phyloP scores from a whole-genome alignment of 257 asterid species.

The Rhazya stricta region DNA sequence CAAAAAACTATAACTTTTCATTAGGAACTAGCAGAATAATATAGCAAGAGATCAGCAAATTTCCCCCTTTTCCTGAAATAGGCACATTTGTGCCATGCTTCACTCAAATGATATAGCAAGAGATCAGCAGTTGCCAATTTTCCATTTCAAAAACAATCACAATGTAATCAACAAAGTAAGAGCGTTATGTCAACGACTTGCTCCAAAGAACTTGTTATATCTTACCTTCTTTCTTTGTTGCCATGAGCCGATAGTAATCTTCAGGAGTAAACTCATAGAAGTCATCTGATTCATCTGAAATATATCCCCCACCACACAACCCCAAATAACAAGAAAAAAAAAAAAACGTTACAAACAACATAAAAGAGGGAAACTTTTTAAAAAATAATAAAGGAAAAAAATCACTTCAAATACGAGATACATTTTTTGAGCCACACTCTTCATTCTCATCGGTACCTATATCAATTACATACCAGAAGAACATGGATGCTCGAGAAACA shows the following conservation, averaged over 20 bases:
- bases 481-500: not conserved
- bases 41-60: too few relatives aligned
- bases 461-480: not conserved
- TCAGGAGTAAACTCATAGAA: slow-evolving; percentile 91
- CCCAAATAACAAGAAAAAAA: slow-evolving; percentile 2
- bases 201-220: not conserved
- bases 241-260: slow-evolving; percentile 72
- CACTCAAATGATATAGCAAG: not conserved
- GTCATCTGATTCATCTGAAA: slow-evolving; percentile 70
- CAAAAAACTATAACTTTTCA: not conserved
- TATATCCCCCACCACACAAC: slow-evolving; percentile 3
- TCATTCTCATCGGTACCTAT: not conserved
- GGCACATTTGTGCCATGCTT: not conserved
- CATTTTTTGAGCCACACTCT: not conserved
- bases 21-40: not conserved
- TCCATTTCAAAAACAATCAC: not conserved
- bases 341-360: slow-evolving; percentile 6
- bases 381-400: not conserved
- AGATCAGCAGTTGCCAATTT: not conserved
- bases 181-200: not conserved
- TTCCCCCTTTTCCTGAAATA: not conserved
- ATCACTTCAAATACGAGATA: not conserved
- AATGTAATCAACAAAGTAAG: not conserved
- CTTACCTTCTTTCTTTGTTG: slow-evolving; percentile 81
- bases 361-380: not conserved